Percentiles rank a stretch among this genome's conserved stretches.
These are phyloP conservation scores for Pichia exigua DNA, from an alignment of 805 yeast genomes.

Conservation along the genomic window DNA sequence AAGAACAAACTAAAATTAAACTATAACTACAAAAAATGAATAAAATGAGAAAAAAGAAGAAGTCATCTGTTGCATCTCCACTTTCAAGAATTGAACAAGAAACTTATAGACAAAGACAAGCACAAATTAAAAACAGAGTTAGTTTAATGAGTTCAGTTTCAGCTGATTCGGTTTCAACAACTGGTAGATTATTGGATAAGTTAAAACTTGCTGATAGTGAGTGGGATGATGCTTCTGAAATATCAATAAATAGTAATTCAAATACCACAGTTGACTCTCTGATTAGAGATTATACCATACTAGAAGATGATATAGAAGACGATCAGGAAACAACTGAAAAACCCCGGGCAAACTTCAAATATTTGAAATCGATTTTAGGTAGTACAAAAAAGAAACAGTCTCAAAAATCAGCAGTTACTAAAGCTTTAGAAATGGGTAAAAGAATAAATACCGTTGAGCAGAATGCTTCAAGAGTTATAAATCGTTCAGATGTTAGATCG, in stretches of 20 bases:
- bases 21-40: neutral
- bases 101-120: neutral
- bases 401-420: conserved; percentile 14
- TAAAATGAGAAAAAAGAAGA: neutral
- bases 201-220: conserved; percentile 28
- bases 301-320: neutral
- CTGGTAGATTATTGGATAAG: conserved; percentile 28
- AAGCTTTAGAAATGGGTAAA: conserved; percentile 22
- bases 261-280: conserved; percentile 3
- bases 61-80: conserved; percentile 6
- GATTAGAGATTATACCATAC: neutral
- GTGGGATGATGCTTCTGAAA: conserved; percentile 14
- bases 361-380: conserved; percentile 22
- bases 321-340: conserved; percentile 1
- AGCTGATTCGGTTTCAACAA: conserved; percentile 14
- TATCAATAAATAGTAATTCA: neutral
- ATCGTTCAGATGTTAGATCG: conserved; percentile 11
- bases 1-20: neutral
- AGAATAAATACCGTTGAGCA: conserved; percentile 16
- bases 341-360: conserved; percentile 26
- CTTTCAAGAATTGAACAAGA: conserved; percentile 5
- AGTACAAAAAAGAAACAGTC: conserved; percentile 10
- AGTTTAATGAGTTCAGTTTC: conserved; percentile 2
- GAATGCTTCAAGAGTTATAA: conserved; percentile 8
- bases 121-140: neutral